Conservation (phyloP, 768 basidiomycete genomes). For the Kwoniella botswanensis region DNA sequence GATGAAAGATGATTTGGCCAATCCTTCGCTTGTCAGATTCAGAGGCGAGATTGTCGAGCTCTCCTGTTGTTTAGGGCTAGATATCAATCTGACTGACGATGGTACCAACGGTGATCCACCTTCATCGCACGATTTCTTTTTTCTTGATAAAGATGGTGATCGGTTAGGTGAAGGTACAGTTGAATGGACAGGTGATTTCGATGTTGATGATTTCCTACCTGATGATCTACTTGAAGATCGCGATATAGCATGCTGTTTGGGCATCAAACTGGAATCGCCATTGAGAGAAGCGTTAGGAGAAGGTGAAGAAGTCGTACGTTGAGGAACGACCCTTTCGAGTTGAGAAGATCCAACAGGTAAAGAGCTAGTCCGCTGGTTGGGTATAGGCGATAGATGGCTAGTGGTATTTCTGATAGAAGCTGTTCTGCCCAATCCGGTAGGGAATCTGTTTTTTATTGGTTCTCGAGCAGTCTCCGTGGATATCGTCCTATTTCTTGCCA, state of each 20-base stretch:
- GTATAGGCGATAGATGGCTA: constrained; percentile 20
- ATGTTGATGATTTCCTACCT: background rate
- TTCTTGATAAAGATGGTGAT: constrained; percentile 3
- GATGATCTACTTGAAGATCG: constrained; percentile 21
- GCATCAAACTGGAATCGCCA: constrained; percentile 14
- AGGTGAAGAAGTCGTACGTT: constrained; percentile 30
- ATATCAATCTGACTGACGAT: constrained; percentile 18
- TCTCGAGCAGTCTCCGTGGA: constrained; percentile 22
- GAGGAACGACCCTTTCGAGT: constrained; percentile 3
- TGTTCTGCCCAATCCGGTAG: constrained; percentile 24
- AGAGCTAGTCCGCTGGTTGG: constrained; percentile 30
- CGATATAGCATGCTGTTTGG: constrained; percentile 1
- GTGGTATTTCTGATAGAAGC: constrained; percentile 5
- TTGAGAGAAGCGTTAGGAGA: constrained; percentile 18
- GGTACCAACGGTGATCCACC: constrained; percentile 17
- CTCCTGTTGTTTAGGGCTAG: constrained; percentile 6
- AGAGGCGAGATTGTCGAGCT: background rate
- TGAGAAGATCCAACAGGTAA: constrained; percentile 13
- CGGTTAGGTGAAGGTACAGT: background rate
- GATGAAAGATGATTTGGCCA: constrained; percentile 9
- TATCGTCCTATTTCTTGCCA: background rate
- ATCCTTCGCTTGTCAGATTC: background rate
- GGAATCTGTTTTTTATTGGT: constrained; percentile 12
- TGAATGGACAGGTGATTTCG: background rate
- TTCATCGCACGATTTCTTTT: constrained; percentile 8